These are phyloP conservation scores for Aspergillus candidus DNA, from an alignment of 2,329 filamentous ascomycete species.

Conservation along the genomic window DNA sequence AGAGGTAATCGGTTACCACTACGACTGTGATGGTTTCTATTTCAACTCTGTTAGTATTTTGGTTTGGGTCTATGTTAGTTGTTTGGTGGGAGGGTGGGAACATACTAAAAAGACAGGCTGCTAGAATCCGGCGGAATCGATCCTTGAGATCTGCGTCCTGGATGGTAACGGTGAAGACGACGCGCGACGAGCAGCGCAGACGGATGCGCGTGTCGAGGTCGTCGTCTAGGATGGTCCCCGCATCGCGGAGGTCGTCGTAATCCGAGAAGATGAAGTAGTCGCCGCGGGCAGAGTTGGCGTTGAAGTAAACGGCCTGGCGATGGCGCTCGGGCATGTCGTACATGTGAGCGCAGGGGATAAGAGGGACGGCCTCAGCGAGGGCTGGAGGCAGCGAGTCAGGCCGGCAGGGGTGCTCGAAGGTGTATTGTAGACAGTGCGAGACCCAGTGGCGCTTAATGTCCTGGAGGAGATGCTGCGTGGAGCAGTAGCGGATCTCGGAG, in stretches of 20 bases:
- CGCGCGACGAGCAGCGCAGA: conserved; percentile 19
- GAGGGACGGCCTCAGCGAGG: conserved; percentile 16
- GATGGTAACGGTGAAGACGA: conserved; percentile 19
- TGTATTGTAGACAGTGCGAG: conserved; percentile 12
- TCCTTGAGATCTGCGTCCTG: conserved; percentile 24
- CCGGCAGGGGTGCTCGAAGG: conserved; percentile 18
- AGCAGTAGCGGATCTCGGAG: conserved; percentile 36
- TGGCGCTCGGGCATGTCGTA: conserved; percentile 33
- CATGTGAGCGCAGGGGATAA: conserved; percentile 22
- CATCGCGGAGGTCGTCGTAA: conserved; percentile 12
- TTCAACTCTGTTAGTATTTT: not conserved
- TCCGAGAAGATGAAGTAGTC: conserved; percentile 36
- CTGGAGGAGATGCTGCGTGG: conserved; percentile 28
- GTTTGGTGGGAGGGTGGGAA: not conserved
- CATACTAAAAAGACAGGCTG: conserved; percentile 27
- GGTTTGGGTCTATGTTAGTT: conserved; percentile 1
- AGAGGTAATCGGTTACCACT: conserved; percentile 26
- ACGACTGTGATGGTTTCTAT: conserved; percentile 22
- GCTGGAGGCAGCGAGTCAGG: conserved; percentile 16
- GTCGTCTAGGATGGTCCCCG: conserved; percentile 7
- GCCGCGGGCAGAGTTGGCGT: conserved; percentile 15
- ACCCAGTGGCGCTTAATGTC: conserved; percentile 34
- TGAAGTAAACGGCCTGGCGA: conserved; percentile 30
- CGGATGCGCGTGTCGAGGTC: not conserved
- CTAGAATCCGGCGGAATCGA: conserved; percentile 30